phyloP scores from a whole-genome alignment of 2,329 filamentous ascomycete species.

The Cladophialophora exuberans region DNA sequence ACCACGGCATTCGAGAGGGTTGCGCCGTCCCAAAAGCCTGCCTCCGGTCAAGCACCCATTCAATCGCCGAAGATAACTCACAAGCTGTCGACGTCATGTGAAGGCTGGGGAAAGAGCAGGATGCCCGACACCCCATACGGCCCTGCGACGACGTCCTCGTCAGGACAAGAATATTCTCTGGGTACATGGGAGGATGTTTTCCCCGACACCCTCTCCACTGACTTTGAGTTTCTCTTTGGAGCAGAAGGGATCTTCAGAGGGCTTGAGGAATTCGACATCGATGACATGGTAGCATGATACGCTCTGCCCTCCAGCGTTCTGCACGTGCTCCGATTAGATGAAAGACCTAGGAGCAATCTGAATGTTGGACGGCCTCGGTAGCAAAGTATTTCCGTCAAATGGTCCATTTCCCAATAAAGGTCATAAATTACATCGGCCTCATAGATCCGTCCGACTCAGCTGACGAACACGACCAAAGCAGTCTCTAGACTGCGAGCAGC shows the following conservation, averaged over 20 bases:
- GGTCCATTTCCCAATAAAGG: no score
- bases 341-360: no score
- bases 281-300: background rate
- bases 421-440: no score
- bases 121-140: background rate
- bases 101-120: background rate
- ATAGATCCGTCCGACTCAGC: background rate
- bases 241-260: constrained; percentile 10
- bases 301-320: no score
- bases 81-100: background rate
- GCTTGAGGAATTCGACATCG: constrained; percentile 7
- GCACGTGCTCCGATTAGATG: no score
- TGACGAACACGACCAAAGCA: background rate
- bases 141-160: background rate
- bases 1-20: constrained; percentile 16
- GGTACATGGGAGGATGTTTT: constrained; percentile 8
- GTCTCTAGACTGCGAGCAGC: no score
- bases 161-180: constrained; percentile 10
- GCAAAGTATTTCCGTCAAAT: no score
- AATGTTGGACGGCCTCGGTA: no score
- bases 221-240: constrained; percentile 14
- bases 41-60: background rate
- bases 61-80: background rate
- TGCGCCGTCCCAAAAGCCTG: constrained; percentile 2
- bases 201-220: background rate